Conservation (phyloP, 2,329 filamentous ascomycete species). For the Sclerotinia minor region DNA sequence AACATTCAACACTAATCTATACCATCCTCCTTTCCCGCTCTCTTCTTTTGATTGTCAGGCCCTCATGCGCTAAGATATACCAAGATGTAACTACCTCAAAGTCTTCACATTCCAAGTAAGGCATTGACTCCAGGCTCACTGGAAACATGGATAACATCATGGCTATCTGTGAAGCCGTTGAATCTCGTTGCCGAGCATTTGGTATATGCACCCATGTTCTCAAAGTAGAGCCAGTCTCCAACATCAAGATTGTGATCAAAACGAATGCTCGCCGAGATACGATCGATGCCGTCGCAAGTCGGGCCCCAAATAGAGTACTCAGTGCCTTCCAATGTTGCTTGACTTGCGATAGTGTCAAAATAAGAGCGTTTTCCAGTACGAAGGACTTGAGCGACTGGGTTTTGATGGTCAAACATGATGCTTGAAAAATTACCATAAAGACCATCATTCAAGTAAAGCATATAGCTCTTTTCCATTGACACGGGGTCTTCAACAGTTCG, state of each 20-base stretch:
- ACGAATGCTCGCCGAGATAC: conserved; percentile 78
- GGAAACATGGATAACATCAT: conserved; percentile 92
- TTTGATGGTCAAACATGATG: conserved; percentile 99
- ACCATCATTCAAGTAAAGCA: conserved; percentile 97
- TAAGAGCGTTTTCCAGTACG: conserved; percentile 58
- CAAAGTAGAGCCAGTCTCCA: conserved; percentile 98
- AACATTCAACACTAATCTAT: neutral
- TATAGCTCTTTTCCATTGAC: conserved; percentile 72
- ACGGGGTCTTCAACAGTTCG: conserved; percentile 77
- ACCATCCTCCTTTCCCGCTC: neutral
- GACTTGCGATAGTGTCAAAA: conserved; percentile 57
- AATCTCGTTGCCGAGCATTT: conserved; percentile 97
- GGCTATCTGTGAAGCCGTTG: conserved; percentile 92
- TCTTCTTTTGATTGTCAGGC: neutral
- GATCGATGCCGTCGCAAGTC: conserved; percentile 96
- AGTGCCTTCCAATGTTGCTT: conserved; percentile 53
- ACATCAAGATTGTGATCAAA: conserved; percentile 80
- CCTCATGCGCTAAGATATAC: neutral
- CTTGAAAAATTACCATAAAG: conserved; percentile 98
- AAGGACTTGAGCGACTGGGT: conserved; percentile 81
- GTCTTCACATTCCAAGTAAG: conserved; percentile 51
- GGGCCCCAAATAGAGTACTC: conserved; percentile 98
- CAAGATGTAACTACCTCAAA: neutral
- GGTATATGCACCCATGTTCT: conserved; percentile 98
- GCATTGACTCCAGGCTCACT: conserved; percentile 86